A percentile compares a stretch with the other conserved stretches of the same genome.
Conservation (phyloP, 108 stramenopile genomes). For the Discostella pseudostelligera region DNA sequence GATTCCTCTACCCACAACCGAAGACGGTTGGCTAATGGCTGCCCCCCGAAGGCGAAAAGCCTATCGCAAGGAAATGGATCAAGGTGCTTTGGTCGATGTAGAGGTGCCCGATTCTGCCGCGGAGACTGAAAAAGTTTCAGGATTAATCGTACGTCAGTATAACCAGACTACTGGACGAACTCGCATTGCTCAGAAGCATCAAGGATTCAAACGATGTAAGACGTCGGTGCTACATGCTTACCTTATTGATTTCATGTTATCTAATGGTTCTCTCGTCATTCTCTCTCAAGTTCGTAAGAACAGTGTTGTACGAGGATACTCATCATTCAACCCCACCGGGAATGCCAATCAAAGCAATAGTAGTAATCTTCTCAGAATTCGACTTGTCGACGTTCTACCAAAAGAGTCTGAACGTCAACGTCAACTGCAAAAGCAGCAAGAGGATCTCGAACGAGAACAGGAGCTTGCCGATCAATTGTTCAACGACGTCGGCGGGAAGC, state of each 20-base stretch:
- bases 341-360: background rate
- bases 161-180: constrained; percentile 3
- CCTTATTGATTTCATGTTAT: background rate
- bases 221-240: background rate
- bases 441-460: constrained; percentile 56
- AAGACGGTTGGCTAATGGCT: constrained; percentile 49
- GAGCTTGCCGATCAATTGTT: constrained; percentile 62
- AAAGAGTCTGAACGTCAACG: constrained; percentile 58
- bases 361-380: constrained; percentile 15
- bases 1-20: constrained; percentile 30
- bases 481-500: constrained; percentile 45
- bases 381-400: constrained; percentile 39
- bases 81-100: constrained; percentile 8
- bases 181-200: constrained; percentile 7
- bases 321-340: constrained; percentile 17
- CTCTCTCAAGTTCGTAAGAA: constrained; percentile 33
- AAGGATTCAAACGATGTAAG: constrained; percentile 45
- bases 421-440: constrained; percentile 43
- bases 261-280: background rate
- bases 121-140: constrained; percentile 33
- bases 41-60: constrained; percentile 40
- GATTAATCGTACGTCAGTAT: constrained; percentile 38
- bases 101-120: constrained; percentile 28
- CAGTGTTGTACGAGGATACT: constrained; percentile 28
- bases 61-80: constrained; percentile 39